phyloP scores from a whole-genome alignment of 1,284 basidiomycete genomes.

The Austropuccinia psidii region DNA sequence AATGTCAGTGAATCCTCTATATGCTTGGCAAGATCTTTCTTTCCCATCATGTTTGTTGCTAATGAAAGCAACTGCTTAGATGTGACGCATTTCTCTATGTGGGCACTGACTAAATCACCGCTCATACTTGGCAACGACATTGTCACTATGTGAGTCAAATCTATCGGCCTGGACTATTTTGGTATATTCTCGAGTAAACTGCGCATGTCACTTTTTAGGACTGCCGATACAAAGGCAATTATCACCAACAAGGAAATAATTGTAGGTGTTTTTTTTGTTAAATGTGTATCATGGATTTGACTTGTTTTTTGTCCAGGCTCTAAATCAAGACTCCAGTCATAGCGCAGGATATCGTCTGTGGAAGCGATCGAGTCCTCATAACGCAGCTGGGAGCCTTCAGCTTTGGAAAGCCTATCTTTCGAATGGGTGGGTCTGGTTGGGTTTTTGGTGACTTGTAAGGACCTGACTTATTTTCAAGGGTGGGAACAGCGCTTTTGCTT shows the following conservation, averaged over 20 bases:
- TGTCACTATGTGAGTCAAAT: conserved; percentile 36
- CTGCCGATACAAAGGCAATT: conserved; percentile 37
- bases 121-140: conserved; percentile 46
- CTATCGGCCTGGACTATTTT: too few species aligned
- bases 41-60: neutral
- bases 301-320: neutral
- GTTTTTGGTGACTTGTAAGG: too few species aligned
- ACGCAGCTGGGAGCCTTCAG: conserved; percentile 9
- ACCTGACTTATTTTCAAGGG: neutral
- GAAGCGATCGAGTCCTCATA: neutral
- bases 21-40: neutral
- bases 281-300: neutral
- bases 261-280: neutral
- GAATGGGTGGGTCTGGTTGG: neutral
- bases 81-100: conserved; percentile 43
- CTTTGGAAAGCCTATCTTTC: conserved; percentile 31
- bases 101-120: conserved; percentile 45
- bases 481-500: neutral
- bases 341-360: conserved; percentile 26
- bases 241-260: conserved; percentile 32
- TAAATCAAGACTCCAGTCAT: conserved; percentile 16
- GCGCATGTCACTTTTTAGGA: conserved; percentile 5
- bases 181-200: neutral
- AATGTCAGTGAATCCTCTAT: too few species aligned
- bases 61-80: conserved; percentile 17